These are phyloP conservation scores for Alternaria dauci DNA, from an alignment of 2,329 filamentous ascomycete species.

Conservation along the genomic window DNA sequence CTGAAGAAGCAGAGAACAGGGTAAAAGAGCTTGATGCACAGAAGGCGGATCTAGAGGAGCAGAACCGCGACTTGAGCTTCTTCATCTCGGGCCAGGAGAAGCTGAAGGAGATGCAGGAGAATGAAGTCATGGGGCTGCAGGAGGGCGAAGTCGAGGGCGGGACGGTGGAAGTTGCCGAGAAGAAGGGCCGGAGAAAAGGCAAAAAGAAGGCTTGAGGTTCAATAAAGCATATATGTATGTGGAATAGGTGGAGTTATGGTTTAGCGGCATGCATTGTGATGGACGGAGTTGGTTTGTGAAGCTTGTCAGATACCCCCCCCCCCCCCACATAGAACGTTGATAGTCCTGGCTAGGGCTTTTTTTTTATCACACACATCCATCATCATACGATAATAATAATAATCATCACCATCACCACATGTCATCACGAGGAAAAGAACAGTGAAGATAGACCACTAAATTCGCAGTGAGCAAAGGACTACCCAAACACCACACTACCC, in stretches of 20 bases:
- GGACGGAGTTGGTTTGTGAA: neutral
- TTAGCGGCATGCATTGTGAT: neutral
- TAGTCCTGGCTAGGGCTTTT: neutral
- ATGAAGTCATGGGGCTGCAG: slow-evolving; percentile 71
- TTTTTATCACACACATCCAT: neutral
- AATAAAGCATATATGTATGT: neutral
- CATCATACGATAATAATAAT: neutral
- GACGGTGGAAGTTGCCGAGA: slow-evolving; percentile 43
- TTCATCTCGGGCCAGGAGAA: slow-evolving; percentile 87
- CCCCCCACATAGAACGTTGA: neutral
- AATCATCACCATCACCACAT: neutral
- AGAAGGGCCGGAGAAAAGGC: slow-evolving; percentile 38
- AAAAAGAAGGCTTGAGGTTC: slow-evolving; percentile 32
- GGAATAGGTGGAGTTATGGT: neutral
- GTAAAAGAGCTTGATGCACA: slow-evolving; percentile 55
- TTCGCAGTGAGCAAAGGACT: neutral
- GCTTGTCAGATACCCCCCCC: neutral
- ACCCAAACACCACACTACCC: neutral
- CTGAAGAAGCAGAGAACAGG: slow-evolving; percentile 63
- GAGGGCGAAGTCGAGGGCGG: slow-evolving; percentile 69
- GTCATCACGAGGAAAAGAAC: neutral
- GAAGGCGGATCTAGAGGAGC: slow-evolving; percentile 79
- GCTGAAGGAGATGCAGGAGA: slow-evolving; percentile 72
- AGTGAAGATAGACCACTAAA: neutral
- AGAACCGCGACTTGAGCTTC: slow-evolving; percentile 86